phyloP scores from a whole-genome alignment of 257 asterid genomes.

The Pogostemon cablin region DNA sequence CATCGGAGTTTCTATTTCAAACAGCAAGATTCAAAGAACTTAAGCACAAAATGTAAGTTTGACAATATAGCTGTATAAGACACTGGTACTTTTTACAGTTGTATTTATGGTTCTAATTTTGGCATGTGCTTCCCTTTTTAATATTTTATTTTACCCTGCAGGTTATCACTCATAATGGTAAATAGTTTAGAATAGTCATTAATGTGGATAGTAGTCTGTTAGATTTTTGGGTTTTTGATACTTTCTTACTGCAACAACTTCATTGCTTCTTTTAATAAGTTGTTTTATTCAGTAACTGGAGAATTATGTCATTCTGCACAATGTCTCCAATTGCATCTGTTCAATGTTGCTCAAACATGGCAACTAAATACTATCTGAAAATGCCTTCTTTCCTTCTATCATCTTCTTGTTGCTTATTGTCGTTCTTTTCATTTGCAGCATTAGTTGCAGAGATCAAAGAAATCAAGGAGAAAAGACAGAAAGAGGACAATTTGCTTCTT shows the following conservation, averaged over 20 bases:
- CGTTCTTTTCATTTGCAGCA: slow-evolving; percentile 50
- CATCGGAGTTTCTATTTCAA: slow-evolving; percentile 74
- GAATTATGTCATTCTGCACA: not conserved
- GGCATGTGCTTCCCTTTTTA: slow-evolving; percentile 5
- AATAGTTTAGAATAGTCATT: not conserved
- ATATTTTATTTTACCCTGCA: not conserved
- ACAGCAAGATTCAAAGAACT: slow-evolving; percentile 73
- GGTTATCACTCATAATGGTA: slow-evolving; percentile 4
- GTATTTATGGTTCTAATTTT: slow-evolving; percentile 9
- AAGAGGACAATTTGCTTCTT: slow-evolving; percentile 68
- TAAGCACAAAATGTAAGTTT: slow-evolving; percentile 73
- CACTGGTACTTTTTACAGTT: not conserved
- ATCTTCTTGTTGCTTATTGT: slow-evolving; percentile 28
- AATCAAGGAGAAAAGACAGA: slow-evolving; percentile 79
- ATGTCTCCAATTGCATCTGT: not conserved
- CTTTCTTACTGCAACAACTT: not conserved
- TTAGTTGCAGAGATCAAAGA: slow-evolving; percentile 85
- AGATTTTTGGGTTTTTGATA: not conserved
- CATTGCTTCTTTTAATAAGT: not conserved
- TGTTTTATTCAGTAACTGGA: not conserved
- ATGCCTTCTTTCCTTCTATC: not conserved
- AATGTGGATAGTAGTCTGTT: not conserved
- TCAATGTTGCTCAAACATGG: not conserved
- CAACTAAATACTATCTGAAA: not conserved
- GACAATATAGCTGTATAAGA: slow-evolving; percentile 19